phyloP scores from a whole-genome alignment of 106 monocot genomes.

The Dendrobium huoshanense region DNA sequence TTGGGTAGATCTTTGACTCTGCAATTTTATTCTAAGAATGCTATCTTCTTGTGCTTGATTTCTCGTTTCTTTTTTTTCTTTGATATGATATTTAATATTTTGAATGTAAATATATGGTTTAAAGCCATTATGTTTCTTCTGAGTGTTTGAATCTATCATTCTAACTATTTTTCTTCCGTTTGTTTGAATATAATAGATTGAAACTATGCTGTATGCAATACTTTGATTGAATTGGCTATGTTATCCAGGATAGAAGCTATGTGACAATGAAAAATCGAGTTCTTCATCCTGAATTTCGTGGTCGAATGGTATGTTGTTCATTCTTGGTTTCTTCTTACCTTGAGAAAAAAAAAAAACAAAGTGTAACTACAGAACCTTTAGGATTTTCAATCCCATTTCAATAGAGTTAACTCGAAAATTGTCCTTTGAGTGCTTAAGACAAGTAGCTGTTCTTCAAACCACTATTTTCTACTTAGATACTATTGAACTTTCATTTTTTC shows the following conservation, averaged over 20 bases:
- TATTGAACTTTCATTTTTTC: background rate
- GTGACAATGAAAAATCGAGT: constrained; percentile 60
- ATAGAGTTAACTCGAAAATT: background rate
- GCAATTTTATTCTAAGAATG: background rate
- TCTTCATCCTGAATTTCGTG: constrained; percentile 88
- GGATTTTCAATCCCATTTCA: background rate
- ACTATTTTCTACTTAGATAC: background rate
- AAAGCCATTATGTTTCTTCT: background rate
- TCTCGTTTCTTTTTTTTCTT: background rate
- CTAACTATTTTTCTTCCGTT: background rate
- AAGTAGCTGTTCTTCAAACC: background rate
- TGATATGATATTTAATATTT: background rate
- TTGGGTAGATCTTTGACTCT: background rate
- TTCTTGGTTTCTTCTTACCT: background rate
- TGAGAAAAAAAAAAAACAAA: background rate
- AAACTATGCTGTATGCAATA: background rate
- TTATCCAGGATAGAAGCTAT: constrained; percentile 81
- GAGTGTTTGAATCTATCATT: background rate
- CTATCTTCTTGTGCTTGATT: background rate
- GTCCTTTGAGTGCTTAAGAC: background rate
- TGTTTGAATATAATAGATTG: background rate
- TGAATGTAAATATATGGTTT: background rate
- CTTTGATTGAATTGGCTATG: constrained; percentile 3
- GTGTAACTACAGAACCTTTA: background rate
- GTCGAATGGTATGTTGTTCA: constrained; percentile 70